Conservation (phyloP, 768 basidiomycete genomes). For the Agrocybe pediades region DNA sequence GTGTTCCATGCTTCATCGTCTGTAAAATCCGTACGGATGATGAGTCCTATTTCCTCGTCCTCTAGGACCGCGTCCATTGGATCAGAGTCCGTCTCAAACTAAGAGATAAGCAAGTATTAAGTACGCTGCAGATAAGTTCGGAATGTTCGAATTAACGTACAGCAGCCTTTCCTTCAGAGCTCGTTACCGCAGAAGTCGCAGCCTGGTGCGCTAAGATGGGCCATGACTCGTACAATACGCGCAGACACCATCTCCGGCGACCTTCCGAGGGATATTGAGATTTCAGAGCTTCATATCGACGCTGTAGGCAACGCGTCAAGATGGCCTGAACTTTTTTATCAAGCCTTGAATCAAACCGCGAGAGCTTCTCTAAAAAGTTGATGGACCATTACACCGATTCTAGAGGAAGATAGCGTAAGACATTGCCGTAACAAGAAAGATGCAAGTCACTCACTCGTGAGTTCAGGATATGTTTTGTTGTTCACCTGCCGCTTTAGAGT, state of each 20-base stretch:
- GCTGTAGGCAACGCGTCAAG: constrained; percentile 18
- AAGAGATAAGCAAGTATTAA: neutral
- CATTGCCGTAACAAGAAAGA: neutral
- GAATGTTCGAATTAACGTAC: neutral
- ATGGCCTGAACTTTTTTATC: constrained; percentile 3
- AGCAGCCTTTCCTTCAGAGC: neutral
- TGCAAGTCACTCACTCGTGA: neutral
- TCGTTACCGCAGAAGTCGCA: neutral
- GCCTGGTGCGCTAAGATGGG: constrained; percentile 16
- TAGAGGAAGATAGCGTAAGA: neutral
- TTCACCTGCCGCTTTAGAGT: neutral
- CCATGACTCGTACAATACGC: constrained; percentile 55
- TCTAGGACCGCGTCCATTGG: constrained; percentile 52
- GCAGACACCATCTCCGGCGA: constrained; percentile 56
- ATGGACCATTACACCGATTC: constrained; percentile 17
- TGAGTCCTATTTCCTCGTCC: constrained; percentile 54
- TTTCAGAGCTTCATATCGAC: constrained; percentile 44
- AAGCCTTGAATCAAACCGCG: constrained; percentile 18
- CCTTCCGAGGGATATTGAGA: constrained; percentile 51
- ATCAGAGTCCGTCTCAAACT: constrained; percentile 45
- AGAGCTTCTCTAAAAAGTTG: constrained; percentile 19
- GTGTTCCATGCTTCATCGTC: constrained; percentile 65
- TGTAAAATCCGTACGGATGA: constrained; percentile 75
- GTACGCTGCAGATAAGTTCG: neutral
- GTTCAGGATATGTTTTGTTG: too few relatives aligned